Percentiles rank a stretch among this genome's conserved stretches.
Evolutionary conservation across 352 stramenopile genomes (phyloP).

Genomic region (Phytophthora ohioensis): DNA sequence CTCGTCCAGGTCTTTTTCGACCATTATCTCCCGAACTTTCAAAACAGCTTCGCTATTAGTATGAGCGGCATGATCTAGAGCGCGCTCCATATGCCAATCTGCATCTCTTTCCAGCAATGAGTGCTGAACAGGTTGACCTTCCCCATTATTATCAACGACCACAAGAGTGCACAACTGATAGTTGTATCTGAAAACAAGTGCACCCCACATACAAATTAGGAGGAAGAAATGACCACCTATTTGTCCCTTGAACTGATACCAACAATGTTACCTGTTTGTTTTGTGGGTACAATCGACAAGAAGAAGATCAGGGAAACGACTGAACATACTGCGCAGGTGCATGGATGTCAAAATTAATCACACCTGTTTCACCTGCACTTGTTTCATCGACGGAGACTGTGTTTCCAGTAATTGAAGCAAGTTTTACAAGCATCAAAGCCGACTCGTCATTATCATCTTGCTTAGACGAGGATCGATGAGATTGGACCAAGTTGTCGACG

Average conservation of each 20-base stretch:
- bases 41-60: background rate
- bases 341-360: background rate
- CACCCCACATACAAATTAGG: background rate
- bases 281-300: background rate
- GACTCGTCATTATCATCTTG: too few relatives aligned
- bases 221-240: background rate
- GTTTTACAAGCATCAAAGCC: too few relatives aligned
- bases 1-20: background rate
- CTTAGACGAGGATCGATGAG: background rate
- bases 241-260: too few relatives aligned
- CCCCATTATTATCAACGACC: background rate
- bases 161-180: background rate
- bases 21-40: background rate
- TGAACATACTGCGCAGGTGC: background rate
- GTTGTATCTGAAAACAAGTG: background rate
- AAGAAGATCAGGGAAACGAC: background rate
- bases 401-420: too few relatives aligned
- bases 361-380: background rate
- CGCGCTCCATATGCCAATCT: background rate
- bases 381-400: background rate
- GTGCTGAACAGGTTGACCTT: background rate
- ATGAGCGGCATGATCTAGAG: background rate
- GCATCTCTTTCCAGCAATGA: background rate
- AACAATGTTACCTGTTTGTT: background rate
- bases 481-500: background rate